A percentile compares a stretch with the other conserved stretches of the same genome.
Evolutionary conservation across 257 asterid species (phyloP).

Genomic region (Fraxinus quadrangulata): DNA sequence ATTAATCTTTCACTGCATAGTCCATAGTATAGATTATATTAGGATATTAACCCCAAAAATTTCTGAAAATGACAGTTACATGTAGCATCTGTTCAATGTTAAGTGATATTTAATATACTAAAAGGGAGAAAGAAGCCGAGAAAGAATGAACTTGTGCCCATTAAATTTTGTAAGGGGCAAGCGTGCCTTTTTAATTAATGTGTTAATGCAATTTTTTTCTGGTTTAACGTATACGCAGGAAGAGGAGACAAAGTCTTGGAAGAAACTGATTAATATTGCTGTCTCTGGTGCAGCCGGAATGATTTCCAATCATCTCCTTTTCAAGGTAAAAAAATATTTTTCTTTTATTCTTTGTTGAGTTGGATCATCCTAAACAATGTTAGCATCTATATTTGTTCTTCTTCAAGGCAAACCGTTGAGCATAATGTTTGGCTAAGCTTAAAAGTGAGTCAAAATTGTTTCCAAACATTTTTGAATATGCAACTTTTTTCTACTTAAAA

Average conservation of each 20-base stretch:
- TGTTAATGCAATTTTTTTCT: slow-evolving; percentile 21
- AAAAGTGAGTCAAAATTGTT: background rate
- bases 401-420: background rate
- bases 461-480: background rate
- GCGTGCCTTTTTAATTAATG: slow-evolving; percentile 40
- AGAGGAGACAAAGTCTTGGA: slow-evolving; percentile 92
- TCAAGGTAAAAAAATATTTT: slow-evolving; percentile 53
- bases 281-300: slow-evolving; percentile 99
- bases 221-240: slow-evolving; percentile 51
- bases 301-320: slow-evolving; percentile 97
- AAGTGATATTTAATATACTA: background rate
- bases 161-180: background rate
- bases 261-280: slow-evolving; percentile 74
- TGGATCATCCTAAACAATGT: background rate
- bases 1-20: too few relatives aligned
- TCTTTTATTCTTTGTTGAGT: background rate
- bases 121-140: too few relatives aligned
- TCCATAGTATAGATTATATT: too few relatives aligned
- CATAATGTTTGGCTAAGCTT: background rate
- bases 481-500: background rate
- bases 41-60: background rate
- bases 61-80: background rate
- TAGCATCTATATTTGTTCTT: background rate
- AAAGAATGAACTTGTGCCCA: background rate
- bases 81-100: background rate